A percentile compares a stretch with the other conserved stretches of the same genome.
Evolutionary conservation across 441 rosid genomes (phyloP).

Genomic region (Omphalea diandra): DNA sequence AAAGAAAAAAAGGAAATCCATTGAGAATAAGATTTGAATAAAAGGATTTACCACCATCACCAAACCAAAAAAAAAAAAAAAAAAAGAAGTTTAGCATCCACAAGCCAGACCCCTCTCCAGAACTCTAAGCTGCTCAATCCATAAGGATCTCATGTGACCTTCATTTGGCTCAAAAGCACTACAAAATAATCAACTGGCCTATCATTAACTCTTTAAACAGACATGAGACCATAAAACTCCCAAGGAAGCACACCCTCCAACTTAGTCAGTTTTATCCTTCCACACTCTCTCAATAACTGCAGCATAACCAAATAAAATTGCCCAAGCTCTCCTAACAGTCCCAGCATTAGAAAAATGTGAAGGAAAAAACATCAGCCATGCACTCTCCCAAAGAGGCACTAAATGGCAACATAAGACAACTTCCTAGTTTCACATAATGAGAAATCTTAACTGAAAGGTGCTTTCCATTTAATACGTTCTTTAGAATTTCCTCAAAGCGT

Average conservation of each 20-base stretch:
- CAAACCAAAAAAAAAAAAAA: too few species aligned
- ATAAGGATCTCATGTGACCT: not conserved
- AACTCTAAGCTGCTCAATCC: conserved; percentile 2
- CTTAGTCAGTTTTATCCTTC: not conserved
- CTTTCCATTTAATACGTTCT: not conserved
- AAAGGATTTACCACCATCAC: too few species aligned
- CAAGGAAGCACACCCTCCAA: not conserved
- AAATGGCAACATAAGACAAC: not conserved
- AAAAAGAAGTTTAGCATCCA: not conserved
- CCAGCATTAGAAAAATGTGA: too few species aligned
- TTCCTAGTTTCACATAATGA: not conserved
- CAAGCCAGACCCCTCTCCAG: not conserved
- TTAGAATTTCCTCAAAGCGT: not conserved
- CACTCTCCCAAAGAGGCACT: not conserved
- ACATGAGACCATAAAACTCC: not conserved
- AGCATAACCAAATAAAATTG: not conserved
- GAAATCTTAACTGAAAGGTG: not conserved
- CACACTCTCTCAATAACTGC: not conserved
- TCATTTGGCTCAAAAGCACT: not conserved
- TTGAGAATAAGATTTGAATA: not conserved
- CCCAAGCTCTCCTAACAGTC: not conserved
- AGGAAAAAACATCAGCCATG: not conserved
- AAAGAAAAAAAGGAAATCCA: too few species aligned
- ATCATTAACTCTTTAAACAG: not conserved
- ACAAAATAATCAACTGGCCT: not conserved